These are phyloP conservation scores for Crithidia brevicula DNA, from an alignment of 208 protist species.

Conservation along the genomic window DNA sequence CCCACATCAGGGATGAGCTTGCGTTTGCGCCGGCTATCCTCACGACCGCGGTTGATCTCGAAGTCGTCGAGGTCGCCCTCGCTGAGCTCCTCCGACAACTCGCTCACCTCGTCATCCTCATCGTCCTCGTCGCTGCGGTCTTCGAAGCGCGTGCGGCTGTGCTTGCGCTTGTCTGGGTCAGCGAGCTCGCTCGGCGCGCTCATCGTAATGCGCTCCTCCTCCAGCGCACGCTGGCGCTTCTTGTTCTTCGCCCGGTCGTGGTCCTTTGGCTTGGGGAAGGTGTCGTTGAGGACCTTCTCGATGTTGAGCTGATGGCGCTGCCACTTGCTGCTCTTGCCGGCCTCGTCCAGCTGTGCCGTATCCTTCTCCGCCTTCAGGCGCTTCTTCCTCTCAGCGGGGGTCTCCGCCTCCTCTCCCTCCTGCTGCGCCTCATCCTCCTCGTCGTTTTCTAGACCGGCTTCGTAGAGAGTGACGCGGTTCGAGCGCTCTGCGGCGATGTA, in stretches of 20 bases:
- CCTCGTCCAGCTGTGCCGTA: conserved; percentile 33
- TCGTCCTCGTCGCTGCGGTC: conserved; percentile 43
- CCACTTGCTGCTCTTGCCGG: conserved; percentile 67
- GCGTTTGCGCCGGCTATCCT: conserved; percentile 78
- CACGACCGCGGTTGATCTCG: conserved; percentile 67
- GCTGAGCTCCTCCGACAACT: conserved; percentile 45
- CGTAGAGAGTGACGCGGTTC: conserved; percentile 69
- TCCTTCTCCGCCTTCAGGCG: conserved; percentile 45
- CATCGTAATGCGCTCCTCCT: conserved; percentile 85
- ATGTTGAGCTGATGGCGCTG: conserved; percentile 85
- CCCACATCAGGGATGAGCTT: conserved; percentile 67
- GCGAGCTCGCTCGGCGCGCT: conserved; percentile 40
- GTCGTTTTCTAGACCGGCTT: conserved; percentile 58
- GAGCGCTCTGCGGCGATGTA: conserved; percentile 77
- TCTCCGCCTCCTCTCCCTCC: conserved; percentile 33
- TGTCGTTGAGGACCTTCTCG: conserved; percentile 81
- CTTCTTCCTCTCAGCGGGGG: conserved; percentile 47
- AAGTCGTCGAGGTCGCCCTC: conserved; percentile 51
- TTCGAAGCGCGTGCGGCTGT: conserved; percentile 53
- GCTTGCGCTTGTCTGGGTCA: conserved; percentile 44
- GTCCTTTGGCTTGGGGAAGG: conserved; percentile 78
- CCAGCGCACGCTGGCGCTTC: conserved; percentile 55
- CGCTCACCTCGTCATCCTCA: conserved; percentile 37
- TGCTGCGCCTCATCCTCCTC: conserved; percentile 41
- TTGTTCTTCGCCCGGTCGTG: conserved; percentile 32